These are phyloP conservation scores for Nicotiana otophora DNA, from an alignment of 257 asterid species.

Conservation along the genomic window DNA sequence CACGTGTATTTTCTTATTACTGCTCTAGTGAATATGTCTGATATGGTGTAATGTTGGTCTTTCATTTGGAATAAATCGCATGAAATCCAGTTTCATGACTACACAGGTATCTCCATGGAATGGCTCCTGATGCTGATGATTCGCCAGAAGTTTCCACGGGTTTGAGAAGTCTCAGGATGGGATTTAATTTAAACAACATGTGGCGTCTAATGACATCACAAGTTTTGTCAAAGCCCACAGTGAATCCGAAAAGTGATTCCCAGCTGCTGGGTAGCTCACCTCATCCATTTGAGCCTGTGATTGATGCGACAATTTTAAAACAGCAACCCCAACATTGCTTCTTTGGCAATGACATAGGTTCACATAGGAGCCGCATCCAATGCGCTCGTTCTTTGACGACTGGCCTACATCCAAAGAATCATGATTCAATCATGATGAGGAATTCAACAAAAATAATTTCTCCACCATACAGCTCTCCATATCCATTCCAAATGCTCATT, in stretches of 20 bases:
- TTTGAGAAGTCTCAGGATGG: conserved; percentile 45
- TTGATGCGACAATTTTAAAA: conserved; percentile 26
- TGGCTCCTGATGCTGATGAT: conserved; percentile 42
- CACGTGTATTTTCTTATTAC: background rate
- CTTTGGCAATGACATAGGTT: conserved; percentile 46
- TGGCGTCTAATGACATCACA: conserved; percentile 68
- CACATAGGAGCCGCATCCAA: conserved; percentile 49
- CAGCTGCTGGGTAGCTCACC: conserved; percentile 39
- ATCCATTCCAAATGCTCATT: conserved; percentile 58
- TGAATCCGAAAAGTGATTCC: conserved; percentile 46
- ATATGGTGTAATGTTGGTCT: background rate
- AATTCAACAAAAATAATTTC: conserved; percentile 30
- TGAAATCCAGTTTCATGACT: conserved; percentile 5
- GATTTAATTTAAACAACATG: conserved; percentile 41
- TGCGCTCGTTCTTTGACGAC: conserved; percentile 82
- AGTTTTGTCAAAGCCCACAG: conserved; percentile 40
- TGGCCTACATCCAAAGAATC: conserved; percentile 82
- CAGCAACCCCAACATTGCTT: conserved; percentile 66
- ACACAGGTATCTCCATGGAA: conserved; percentile 60
- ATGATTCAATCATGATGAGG: conserved; percentile 64
- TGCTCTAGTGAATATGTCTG: background rate
- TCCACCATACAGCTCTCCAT: conserved; percentile 67
- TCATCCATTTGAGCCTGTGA: conserved; percentile 38
- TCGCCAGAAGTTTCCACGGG: conserved; percentile 45
- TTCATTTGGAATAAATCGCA: conserved; percentile 2